These are phyloP conservation scores for Podospora bellae-mahoneyi DNA, from an alignment of 495 filamentous ascomycete species.

Conservation along the genomic window DNA sequence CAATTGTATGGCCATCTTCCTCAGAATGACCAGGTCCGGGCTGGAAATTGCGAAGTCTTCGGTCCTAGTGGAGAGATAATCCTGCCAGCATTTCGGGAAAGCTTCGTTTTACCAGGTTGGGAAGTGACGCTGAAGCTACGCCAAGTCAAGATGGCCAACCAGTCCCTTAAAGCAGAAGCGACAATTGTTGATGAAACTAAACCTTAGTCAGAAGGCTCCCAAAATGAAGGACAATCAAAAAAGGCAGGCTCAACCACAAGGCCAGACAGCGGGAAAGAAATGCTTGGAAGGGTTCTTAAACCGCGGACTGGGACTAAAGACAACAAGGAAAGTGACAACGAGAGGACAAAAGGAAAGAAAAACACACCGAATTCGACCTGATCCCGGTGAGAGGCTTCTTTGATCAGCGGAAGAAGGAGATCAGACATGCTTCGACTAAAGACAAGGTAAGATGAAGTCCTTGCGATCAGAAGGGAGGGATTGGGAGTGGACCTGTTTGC, in stretches of 20 bases:
- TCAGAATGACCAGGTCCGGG: background rate
- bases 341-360: background rate
- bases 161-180: background rate
- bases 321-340: background rate
- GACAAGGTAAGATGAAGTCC: background rate
- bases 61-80: background rate
- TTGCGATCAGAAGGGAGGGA: no score
- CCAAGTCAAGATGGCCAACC: background rate
- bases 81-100: background rate
- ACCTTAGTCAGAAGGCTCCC: background rate
- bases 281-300: background rate
- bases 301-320: no score
- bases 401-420: background rate
- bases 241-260: background rate
- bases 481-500: background rate
- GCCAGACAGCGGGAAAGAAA: background rate
- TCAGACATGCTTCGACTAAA: background rate
- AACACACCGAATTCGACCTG: background rate
- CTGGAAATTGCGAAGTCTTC: background rate
- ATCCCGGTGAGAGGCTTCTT: background rate
- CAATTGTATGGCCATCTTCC: background rate
- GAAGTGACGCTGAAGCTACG: background rate
- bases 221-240: background rate
- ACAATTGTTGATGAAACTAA: background rate
- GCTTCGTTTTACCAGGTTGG: background rate